phyloP scores from a whole-genome alignment of 345 rosid species.

The Gossypium anomalum region DNA sequence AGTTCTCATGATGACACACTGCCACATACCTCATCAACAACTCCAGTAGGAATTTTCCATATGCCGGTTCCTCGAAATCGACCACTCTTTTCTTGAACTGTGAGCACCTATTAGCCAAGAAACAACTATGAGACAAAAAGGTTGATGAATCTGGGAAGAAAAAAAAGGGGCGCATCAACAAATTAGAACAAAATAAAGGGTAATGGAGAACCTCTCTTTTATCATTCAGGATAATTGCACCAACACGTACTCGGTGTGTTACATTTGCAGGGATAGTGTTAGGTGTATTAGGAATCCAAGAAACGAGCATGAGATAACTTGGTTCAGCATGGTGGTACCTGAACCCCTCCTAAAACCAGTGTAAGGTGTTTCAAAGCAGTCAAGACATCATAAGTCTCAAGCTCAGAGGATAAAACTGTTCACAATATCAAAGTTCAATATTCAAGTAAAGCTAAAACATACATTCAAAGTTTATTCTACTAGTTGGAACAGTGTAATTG shows the following conservation, averaged over 20 bases:
- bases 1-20: background rate
- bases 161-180: background rate
- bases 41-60: constrained; percentile 92
- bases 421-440: background rate
- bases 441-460: background rate
- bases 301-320: constrained; percentile 69
- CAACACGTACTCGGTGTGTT: constrained; percentile 63
- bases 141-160: background rate
- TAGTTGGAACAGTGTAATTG: background rate
- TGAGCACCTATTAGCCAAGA: constrained; percentile 50
- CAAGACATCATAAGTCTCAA: background rate
- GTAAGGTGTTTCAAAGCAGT: background rate
- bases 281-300: constrained; percentile 65
- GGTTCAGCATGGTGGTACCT: constrained; percentile 81
- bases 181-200: background rate
- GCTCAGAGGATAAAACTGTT: background rate
- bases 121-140: background rate
- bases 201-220: constrained; percentile 55
- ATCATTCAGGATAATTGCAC: constrained; percentile 68
- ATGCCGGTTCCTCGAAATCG: constrained; percentile 41
- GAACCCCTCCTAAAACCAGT: constrained; percentile 60
- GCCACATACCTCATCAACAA: constrained; percentile 62
- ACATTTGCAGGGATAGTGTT: constrained; percentile 76
- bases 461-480: background rate
- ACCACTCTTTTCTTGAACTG: constrained; percentile 78